Conservation (phyloP, 129 eudicot species). For the Smallanthus sonchifolius region DNA sequence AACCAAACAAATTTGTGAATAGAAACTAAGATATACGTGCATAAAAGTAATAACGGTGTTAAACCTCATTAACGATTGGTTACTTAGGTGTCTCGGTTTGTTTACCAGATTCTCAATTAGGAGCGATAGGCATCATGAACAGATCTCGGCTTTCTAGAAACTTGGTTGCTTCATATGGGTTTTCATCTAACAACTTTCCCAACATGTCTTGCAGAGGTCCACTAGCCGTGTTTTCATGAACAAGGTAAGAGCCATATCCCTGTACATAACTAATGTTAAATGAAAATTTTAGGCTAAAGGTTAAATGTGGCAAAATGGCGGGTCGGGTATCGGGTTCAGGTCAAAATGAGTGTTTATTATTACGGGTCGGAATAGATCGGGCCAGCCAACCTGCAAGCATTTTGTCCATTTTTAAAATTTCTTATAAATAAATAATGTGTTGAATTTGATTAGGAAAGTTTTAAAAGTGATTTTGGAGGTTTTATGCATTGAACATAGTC, state of each 20-base stretch:
- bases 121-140: slow-evolving; percentile 40
- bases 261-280: slow-evolving; percentile 7
- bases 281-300: not conserved
- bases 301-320: not conserved
- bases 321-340: not conserved
- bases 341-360: not conserved
- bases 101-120: slow-evolving; percentile 29
- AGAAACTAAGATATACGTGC: not conserved
- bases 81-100: slow-evolving; percentile 10
- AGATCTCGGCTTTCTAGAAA: slow-evolving; percentile 61
- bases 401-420: not conserved
- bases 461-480: too few relatives aligned
- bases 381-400: not conserved
- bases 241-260: slow-evolving; percentile 59
- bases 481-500: not conserved
- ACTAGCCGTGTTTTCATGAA: slow-evolving; percentile 31
- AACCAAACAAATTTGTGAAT: slow-evolving; percentile 1
- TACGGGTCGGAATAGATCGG: not conserved
- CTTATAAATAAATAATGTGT: not conserved
- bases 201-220: slow-evolving; percentile 59
- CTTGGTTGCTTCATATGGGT: slow-evolving; percentile 42
- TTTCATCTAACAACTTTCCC: slow-evolving; percentile 42
- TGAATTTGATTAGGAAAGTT: not conserved
- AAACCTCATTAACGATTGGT: slow-evolving; percentile 3
- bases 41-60: not conserved